Conservation (phyloP, 2,329 filamentous ascomycete species). For the Boeremia lycopersici region DNA sequence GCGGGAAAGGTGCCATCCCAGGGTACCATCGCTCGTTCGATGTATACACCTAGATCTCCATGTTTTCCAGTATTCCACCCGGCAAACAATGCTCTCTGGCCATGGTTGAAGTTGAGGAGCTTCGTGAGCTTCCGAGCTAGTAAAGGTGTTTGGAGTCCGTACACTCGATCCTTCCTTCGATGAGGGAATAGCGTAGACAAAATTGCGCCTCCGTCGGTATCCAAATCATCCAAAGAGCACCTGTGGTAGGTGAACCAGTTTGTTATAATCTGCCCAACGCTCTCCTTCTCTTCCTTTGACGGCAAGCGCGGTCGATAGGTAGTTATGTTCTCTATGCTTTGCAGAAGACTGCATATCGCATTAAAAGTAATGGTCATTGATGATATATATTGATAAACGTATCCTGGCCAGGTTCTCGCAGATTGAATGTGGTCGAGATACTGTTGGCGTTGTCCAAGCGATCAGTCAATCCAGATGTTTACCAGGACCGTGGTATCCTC, state of each 20-base stretch:
- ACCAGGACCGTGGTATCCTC: neutral
- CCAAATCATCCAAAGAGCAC: constrained; percentile 60
- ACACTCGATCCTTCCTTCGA: constrained; percentile 77
- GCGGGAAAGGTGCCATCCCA: constrained; percentile 56
- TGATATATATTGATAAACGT: neutral
- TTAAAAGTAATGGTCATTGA: constrained; percentile 70
- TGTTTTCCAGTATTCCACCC: constrained; percentile 64
- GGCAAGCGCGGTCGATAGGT: constrained; percentile 50
- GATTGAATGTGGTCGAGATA: neutral
- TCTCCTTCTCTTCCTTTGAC: constrained; percentile 34
- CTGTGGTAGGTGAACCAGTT: constrained; percentile 75
- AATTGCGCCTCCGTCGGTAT: constrained; percentile 66
- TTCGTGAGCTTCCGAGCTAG: constrained; percentile 72
- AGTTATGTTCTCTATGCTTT: constrained; percentile 64
- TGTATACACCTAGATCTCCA: constrained; percentile 74
- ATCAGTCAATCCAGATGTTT: neutral
- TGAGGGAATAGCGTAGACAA: constrained; percentile 79
- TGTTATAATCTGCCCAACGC: constrained; percentile 51
- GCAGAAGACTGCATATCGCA: constrained; percentile 75
- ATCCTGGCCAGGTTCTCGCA: too few species aligned
- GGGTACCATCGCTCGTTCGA: constrained; percentile 66
- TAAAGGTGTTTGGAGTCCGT: constrained; percentile 66
- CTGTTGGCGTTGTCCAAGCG: neutral
- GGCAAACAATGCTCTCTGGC: constrained; percentile 66
- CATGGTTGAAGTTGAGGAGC: constrained; percentile 67